Base-by-base conservation (phyloP, 2,329 filamentous ascomycete genomes). In the Lachnellula hyalina region DNA sequence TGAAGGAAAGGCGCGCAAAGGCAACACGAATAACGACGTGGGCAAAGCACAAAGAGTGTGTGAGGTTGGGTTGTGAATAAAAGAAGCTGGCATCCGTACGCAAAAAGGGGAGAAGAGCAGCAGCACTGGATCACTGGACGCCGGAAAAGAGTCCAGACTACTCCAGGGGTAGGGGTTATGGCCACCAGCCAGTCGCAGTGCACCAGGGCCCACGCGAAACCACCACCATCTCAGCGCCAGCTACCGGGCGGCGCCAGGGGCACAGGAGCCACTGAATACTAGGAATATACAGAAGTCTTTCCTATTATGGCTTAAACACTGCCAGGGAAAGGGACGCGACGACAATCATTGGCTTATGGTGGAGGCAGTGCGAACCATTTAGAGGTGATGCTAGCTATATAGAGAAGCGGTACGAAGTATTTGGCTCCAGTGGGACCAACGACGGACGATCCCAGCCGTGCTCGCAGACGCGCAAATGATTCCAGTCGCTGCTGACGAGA, bases 141-240 rank as follows among this genome's bases (percentile, higher is more conserved):
- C 49, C 32, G 49, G 40, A 41, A 25, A 25, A 36, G 23, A 32
- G 28, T 32, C 28, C 28, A 32, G 28, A 32, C 28, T 32, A 32
- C 28, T 32, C 8, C 28, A 32, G 28, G 28, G 28, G 28, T 9
- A 11, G 28, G 28, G 28, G 9, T 11, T 32, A 9, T 1, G 9
- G 8, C 8, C 25, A 28, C 25, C 25, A 28, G 25, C 25, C 25
- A 28, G 25, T 28, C 25, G 25, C 25, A 28, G 25, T 28, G 7
- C 25, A 28, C 46, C 35, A 46, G 14, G 11, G n/a, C 44, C 45
- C 55, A 57, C 52, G 32, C 57, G 52, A 60, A 57, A 57, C 56
- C 47, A 44, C 56, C 47, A 44, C 53, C 53, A 52, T 25, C 44
- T 47, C 49, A 47, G 50, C 56, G 56, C 46, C 9, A 32, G 25